These are phyloP conservation scores for Phoenix dactylifera DNA, from an alignment of 176 grass and related monocot genomes.

Conservation along the genomic window DNA sequence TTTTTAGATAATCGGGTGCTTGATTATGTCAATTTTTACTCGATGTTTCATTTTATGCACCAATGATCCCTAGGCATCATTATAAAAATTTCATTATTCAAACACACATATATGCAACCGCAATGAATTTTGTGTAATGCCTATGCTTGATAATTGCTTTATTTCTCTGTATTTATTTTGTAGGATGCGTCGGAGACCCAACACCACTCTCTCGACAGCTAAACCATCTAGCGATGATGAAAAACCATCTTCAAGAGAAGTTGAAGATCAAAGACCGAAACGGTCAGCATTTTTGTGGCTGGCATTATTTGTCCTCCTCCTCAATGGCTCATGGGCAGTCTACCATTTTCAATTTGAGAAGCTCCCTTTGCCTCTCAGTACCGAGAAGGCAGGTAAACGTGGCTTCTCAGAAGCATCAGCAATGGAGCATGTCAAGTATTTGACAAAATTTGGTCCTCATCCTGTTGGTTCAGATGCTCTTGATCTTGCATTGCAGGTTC, in stretches of 20 bases:
- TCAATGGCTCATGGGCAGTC: slow-evolving; percentile 79
- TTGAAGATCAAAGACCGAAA: slow-evolving; percentile 25
- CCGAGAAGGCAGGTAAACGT: slow-evolving; percentile 64
- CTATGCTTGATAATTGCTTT: neutral
- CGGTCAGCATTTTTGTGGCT: slow-evolving; percentile 63
- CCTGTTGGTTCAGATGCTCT: slow-evolving; percentile 85
- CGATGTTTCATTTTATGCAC: too few relatives aligned
- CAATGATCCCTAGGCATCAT: too few relatives aligned
- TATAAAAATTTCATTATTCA: too few relatives aligned
- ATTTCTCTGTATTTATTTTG: neutral
- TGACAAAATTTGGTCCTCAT: slow-evolving; percentile 79
- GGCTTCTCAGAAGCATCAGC: slow-evolving; percentile 88
- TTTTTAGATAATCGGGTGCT: too few relatives aligned
- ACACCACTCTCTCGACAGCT: neutral
- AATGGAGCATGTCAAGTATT: slow-evolving; percentile 66
- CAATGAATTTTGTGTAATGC: too few relatives aligned
- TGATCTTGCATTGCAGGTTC: slow-evolving; percentile 72
- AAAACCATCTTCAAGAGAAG: slow-evolving; percentile 13
- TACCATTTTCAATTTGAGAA: slow-evolving; percentile 56
- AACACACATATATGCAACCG: too few relatives aligned
- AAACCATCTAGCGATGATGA: slow-evolving; percentile 26
- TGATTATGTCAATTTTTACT: too few relatives aligned
- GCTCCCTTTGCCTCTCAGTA: slow-evolving; percentile 63
- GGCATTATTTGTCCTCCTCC: slow-evolving; percentile 53
- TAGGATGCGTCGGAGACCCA: neutral